Evolutionary conservation across 2,329 filamentous ascomycete species (phyloP).

Genomic region (Dothideomycetidae sp.): DNA sequence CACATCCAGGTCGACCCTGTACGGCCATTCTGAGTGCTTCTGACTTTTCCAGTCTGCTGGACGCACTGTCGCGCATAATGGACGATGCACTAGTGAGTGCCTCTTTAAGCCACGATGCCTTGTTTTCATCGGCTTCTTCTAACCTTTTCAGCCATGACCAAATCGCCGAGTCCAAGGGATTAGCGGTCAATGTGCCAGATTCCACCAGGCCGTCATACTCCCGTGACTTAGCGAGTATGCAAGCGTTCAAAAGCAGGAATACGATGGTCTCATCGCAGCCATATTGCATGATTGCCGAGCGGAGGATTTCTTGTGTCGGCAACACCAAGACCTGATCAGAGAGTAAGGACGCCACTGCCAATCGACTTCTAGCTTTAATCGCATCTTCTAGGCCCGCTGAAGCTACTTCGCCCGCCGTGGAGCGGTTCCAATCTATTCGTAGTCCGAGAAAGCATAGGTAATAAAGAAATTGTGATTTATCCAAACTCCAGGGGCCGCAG

Average conservation of each 20-base stretch:
- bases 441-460: slow-evolving; percentile 9
- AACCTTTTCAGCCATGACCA: slow-evolving; percentile 23
- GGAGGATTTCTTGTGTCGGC: slow-evolving; percentile 17
- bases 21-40: too few species aligned
- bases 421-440: slow-evolving; percentile 9
- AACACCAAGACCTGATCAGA: slow-evolving; percentile 13
- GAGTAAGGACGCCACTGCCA: slow-evolving; percentile 16
- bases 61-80: slow-evolving; percentile 1
- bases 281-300: slow-evolving; percentile 19
- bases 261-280: slow-evolving; percentile 20
- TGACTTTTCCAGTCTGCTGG: too few species aligned
- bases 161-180: slow-evolving; percentile 21
- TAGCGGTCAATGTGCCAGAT: slow-evolving; percentile 11
- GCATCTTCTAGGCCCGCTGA: slow-evolving; percentile 18
- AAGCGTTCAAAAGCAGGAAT: slow-evolving; percentile 14
- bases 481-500: slow-evolving; percentile 17
- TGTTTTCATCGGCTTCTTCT: slow-evolving; percentile 14
- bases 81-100: slow-evolving; percentile 14
- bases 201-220: slow-evolving; percentile 8
- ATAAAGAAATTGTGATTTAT: slow-evolving; percentile 15
- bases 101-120: slow-evolving; percentile 20
- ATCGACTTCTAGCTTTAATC: slow-evolving; percentile 14
- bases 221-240: slow-evolving; percentile 5
- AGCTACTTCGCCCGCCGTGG: slow-evolving; percentile 17
- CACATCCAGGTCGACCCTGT: too few species aligned